A percentile compares a stretch with the other conserved stretches of the same genome.
Evolutionary conservation across 192 early-diverging fungal genomes (phyloP).

Genomic region (Umbelopsis vinacea): DNA sequence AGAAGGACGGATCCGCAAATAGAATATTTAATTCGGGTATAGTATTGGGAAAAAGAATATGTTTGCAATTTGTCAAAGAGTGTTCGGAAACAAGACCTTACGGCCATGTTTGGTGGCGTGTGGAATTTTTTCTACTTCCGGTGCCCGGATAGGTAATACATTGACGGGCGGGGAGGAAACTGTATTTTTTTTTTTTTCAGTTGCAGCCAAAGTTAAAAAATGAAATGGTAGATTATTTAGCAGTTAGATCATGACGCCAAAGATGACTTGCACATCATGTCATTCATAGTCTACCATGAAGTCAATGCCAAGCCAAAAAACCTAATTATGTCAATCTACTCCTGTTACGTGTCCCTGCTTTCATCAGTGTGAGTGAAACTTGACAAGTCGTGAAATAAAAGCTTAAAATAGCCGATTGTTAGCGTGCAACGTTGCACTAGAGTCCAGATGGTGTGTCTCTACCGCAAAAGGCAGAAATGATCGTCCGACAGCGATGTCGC

Average conservation of each 20-base stretch:
- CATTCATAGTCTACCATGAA: not conserved
- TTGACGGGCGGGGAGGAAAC: too few species aligned
- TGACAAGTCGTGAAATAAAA: not conserved
- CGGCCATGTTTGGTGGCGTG: too few species aligned
- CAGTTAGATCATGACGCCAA: not conserved
- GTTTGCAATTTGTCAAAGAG: too few species aligned
- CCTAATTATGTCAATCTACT: too few species aligned
- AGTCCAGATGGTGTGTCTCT: constrained; percentile 22
- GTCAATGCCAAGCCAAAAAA: not conserved
- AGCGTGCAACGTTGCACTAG: constrained; percentile 2
- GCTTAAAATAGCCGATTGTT: constrained; percentile 4
- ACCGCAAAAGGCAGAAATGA: constrained; percentile 13
- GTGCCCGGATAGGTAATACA: too few species aligned
- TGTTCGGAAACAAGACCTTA: too few species aligned
- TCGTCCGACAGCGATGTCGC: constrained; percentile 1
- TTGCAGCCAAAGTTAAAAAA: too few species aligned
- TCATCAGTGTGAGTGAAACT: not conserved
- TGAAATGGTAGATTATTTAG: not conserved
- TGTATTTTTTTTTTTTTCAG: too few species aligned
- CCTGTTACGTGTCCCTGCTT: not conserved
- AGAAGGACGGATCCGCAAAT: not conserved
- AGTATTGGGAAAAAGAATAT: not conserved
- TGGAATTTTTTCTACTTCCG: too few species aligned
- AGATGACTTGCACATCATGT: not conserved
- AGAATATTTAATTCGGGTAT: not conserved